Evolutionary conservation across 2,329 filamentous ascomycete genomes (phyloP), one percentile per base, ranked within the genome.

Genomic region (Grosmannia huntii): DNA sequence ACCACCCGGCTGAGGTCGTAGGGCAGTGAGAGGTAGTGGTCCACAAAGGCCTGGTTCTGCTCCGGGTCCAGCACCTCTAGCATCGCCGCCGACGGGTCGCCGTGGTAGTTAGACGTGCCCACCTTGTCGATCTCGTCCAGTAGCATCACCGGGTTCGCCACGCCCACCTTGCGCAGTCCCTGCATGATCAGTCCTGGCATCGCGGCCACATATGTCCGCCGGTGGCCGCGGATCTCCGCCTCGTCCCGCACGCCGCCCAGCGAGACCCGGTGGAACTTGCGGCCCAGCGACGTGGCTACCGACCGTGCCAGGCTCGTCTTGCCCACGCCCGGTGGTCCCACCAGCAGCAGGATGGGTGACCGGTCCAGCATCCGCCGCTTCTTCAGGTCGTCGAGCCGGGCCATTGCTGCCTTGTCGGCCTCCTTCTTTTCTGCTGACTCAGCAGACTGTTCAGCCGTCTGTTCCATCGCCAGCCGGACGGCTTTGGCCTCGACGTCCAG

Each of bases 51-150:
- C 71, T 95, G 82, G 68, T 99, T 99, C 73, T 99, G 94, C 71
- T 99, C 94, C 0, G 94, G 94, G 67, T 99, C 94, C 52, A 99
- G 78, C 12, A 99, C 94, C 71, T 99, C 94, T 16, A 99, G 83
- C 92, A 99, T 96, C 10, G 94, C 94, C 25, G 94, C 94, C 23
- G 90, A 95, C 4, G 94, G 94, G 67, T 99, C 94, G 48, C 94
- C 94, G 64, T 99, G 91, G 70, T 94, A 87, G 69, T 92, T 97
- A 41, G 89, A 85, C 60, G 85, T 84, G 62, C 91, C 90, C 61
- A 99, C 82, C 77, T 99, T 99, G 77, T 99, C 94, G 65, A 99
- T 96, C 74, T 99, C 94, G 68, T 99, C 94, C 14, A 99, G 83
- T 52, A 99, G 75, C 73, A 99, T 89, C 59, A 99, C 92, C 0